Percentiles rank a stretch among this genome's conserved stretches.
These are phyloP conservation scores for Penstemon davidsonii DNA, from an alignment of 257 asterid genomes.

Conservation along the genomic window DNA sequence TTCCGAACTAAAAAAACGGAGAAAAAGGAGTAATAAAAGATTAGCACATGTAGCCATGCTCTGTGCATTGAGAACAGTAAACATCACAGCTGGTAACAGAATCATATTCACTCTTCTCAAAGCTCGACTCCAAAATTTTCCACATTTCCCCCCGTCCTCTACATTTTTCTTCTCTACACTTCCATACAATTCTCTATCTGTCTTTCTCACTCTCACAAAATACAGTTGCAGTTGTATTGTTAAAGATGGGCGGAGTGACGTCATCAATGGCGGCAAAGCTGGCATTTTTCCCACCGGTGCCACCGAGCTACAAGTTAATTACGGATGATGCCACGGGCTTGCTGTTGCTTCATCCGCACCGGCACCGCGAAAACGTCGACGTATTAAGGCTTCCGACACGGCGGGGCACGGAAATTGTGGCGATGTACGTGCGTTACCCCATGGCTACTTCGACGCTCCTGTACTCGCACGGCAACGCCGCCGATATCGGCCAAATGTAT, in stretches of 20 bases:
- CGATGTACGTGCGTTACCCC: constrained; percentile 76
- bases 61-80: constrained; percentile 33
- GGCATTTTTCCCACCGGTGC: constrained; percentile 90
- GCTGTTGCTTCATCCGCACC: constrained; percentile 71
- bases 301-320: constrained; percentile 69
- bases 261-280: constrained; percentile 97
- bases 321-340: constrained; percentile 61
- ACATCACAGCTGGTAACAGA: constrained; percentile 61
- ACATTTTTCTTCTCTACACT: constrained; percentile 24
- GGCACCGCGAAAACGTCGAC: constrained; percentile 93
- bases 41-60: constrained; percentile 48
- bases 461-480: constrained; percentile 94
- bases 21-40: constrained; percentile 16
- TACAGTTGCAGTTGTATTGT: constrained; percentile 24
- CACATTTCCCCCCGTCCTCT: constrained; percentile 10
- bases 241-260: constrained; percentile 87
- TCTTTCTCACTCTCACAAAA: constrained; percentile 21
- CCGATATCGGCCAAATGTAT: constrained; percentile 95
- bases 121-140: constrained; percentile 31
- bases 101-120: constrained; percentile 44
- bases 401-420: constrained; percentile 80
- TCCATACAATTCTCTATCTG: constrained; percentile 18
- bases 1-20: not conserved
- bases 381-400: constrained; percentile 74
- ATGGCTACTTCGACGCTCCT: constrained; percentile 86